These are phyloP conservation scores for Jasminum sambac DNA, from an alignment of 257 asterid genomes.

Conservation along the genomic window DNA sequence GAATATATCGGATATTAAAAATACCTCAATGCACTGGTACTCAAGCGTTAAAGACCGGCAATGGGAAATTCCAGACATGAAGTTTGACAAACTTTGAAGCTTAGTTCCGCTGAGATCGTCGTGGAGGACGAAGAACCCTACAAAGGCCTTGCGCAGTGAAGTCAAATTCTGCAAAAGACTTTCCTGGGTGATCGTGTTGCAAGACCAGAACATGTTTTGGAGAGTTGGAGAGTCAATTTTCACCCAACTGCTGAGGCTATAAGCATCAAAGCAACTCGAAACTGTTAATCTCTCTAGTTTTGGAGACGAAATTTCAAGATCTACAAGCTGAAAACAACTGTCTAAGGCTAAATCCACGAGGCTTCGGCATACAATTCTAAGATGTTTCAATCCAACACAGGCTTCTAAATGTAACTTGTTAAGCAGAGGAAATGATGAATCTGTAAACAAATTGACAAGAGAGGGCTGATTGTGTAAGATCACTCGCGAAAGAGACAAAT, in stretches of 20 bases:
- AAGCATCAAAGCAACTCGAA: slow-evolving; percentile 52
- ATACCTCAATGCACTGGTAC: slow-evolving; percentile 64
- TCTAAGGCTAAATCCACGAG: slow-evolving; percentile 52
- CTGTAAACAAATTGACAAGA: slow-evolving; percentile 47
- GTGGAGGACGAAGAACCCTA: slow-evolving; percentile 44
- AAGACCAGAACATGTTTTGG: slow-evolving; percentile 49
- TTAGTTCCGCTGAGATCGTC: slow-evolving; percentile 44
- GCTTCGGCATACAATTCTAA: slow-evolving; percentile 49
- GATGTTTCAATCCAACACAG: slow-evolving; percentile 55
- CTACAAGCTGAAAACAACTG: slow-evolving; percentile 51
- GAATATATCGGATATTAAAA: no score
- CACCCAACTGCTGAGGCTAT: slow-evolving; percentile 39
- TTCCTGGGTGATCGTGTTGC: slow-evolving; percentile 54
- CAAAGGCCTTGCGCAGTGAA: slow-evolving; percentile 45
- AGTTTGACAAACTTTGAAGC: slow-evolving; percentile 48
- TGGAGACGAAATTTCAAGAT: slow-evolving; percentile 42
- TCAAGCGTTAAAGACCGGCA: slow-evolving; percentile 57
- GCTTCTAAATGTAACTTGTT: slow-evolving; percentile 54
- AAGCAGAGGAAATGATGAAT: slow-evolving; percentile 68
- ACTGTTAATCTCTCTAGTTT: slow-evolving; percentile 51
- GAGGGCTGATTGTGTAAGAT: slow-evolving; percentile 53
- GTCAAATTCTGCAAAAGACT: slow-evolving; percentile 41
- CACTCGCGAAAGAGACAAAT: slow-evolving; percentile 53
- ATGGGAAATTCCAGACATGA: slow-evolving; percentile 58
- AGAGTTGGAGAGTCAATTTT: slow-evolving; percentile 56